Conservation (phyloP, 179 eudicot genomes). For the Vitellaria paradoxa region DNA sequence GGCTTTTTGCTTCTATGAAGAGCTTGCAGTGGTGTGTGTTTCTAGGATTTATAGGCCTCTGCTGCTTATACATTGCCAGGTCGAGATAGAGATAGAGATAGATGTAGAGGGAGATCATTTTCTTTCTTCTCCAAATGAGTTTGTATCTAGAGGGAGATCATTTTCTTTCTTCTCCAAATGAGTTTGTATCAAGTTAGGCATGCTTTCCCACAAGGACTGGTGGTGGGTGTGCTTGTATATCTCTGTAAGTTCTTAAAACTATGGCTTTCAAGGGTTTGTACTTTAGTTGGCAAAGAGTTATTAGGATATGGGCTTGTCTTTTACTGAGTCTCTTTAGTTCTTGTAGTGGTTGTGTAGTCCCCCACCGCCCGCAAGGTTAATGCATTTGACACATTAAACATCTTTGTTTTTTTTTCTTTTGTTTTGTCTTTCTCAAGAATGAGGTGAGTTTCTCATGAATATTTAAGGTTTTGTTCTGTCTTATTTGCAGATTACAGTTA, state of each 20-base stretch:
- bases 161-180: constrained; percentile 27
- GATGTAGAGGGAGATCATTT: constrained; percentile 18
- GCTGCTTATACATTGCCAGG: constrained; percentile 9
- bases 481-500: constrained; percentile 13
- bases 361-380: not conserved
- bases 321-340: not conserved
- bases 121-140: constrained; percentile 25
- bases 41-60: constrained; percentile 46
- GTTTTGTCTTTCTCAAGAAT: not conserved
- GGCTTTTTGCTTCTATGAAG: constrained; percentile 37
- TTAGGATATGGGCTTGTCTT: constrained; percentile 7
- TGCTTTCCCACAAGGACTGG: constrained; percentile 8
- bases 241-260: constrained; percentile 4
- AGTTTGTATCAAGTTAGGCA: constrained; percentile 25
- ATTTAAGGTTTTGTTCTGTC: constrained; percentile 2
- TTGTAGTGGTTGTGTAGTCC: not conserved
- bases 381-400: constrained; percentile 18
- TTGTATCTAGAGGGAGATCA: constrained; percentile 23
- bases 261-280: constrained; percentile 10
- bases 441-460: not conserved
- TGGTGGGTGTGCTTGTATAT: not conserved
- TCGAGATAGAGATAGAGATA: not conserved
- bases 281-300: constrained; percentile 2
- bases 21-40: constrained; percentile 53
- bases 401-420: not conserved